Percentiles rank a stretch among this genome's conserved stretches.
Conservation (phyloP, 1,284 basidiomycete genomes). For the Apiotrichum porosum region DNA sequence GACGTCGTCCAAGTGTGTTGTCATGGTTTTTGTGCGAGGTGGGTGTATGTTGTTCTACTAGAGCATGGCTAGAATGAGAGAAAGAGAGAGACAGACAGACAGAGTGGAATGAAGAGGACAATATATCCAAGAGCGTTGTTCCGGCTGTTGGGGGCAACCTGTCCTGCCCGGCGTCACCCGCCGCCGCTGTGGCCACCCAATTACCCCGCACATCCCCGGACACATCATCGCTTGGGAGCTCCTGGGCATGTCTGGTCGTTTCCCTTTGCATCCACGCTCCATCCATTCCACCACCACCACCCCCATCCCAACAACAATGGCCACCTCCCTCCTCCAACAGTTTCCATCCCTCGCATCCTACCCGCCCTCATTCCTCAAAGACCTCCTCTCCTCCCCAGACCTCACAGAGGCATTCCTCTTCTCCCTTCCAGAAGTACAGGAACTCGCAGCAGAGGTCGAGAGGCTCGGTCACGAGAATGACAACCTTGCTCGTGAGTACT, state of each 20-base stretch:
- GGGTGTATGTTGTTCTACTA: neutral
- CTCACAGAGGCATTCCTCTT: slow-evolving; percentile 86
- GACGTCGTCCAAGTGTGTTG: neutral
- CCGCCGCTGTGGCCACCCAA: too few relatives aligned
- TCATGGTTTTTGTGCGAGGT: neutral
- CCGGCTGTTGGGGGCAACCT: too few relatives aligned
- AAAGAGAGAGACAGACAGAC: neutral
- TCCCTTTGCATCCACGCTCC: neutral
- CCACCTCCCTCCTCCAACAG: slow-evolving; percentile 43
- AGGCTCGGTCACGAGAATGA: slow-evolving; percentile 77
- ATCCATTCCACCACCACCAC: neutral
- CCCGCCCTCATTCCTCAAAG: slow-evolving; percentile 59
- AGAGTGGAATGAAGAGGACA: neutral
- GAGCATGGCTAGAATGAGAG: neutral
- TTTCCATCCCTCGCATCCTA: slow-evolving; percentile 43
- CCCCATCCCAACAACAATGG: slow-evolving; percentile 22
- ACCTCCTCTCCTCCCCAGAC: slow-evolving; percentile 68
- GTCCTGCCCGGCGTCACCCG: too few relatives aligned
- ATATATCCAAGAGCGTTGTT: too few relatives aligned
- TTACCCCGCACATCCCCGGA: too few relatives aligned
- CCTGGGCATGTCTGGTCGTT: too few relatives aligned
- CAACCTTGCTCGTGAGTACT: slow-evolving; percentile 66
- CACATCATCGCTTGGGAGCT: neutral
- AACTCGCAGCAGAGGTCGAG: slow-evolving; percentile 66
- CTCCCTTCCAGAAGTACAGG: slow-evolving; percentile 65